Conservation (phyloP, 352 stramenopile species). For the Globisporangium cederbergense region DNA sequence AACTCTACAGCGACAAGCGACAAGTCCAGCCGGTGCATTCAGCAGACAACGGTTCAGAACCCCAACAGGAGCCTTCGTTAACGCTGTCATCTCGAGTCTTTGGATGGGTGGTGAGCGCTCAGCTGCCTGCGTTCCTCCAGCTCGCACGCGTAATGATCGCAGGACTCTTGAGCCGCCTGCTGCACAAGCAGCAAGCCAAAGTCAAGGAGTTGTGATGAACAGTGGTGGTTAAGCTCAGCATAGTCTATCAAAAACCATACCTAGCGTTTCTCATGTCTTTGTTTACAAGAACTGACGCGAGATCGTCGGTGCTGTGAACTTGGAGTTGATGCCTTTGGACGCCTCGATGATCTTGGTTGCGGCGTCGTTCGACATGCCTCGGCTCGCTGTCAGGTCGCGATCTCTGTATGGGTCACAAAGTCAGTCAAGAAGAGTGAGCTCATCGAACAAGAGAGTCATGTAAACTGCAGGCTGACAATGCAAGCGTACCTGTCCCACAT, state of each 20-base stretch:
- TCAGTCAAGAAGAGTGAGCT: background rate
- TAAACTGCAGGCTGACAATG: background rate
- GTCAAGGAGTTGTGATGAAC: constrained; percentile 14
- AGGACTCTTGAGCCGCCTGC: constrained; percentile 4
- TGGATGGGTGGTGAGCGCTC: background rate
- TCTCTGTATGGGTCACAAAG: constrained; percentile 31
- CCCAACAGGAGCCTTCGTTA: background rate
- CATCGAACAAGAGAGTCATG: background rate
- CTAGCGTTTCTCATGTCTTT: background rate
- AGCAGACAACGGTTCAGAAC: background rate
- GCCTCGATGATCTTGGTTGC: constrained; percentile 72
- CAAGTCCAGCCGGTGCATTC: constrained; percentile 11
- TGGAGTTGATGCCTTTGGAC: constrained; percentile 79
- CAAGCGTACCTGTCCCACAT: constrained; percentile 62
- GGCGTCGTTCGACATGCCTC: constrained; percentile 64
- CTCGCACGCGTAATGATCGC: background rate
- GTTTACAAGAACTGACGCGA: constrained; percentile 77
- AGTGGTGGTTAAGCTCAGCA: too few species aligned
- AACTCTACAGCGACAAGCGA: constrained; percentile 71
- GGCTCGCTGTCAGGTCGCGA: constrained; percentile 56
- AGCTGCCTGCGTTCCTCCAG: constrained; percentile 2
- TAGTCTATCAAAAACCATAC: background rate
- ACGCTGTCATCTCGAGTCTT: constrained; percentile 5
- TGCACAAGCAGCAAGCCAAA: constrained; percentile 4
- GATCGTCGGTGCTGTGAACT: constrained; percentile 82